Conservation (phyloP, 2,329 filamentous ascomycete species). For the Gaeumannomyces tritici region DNA sequence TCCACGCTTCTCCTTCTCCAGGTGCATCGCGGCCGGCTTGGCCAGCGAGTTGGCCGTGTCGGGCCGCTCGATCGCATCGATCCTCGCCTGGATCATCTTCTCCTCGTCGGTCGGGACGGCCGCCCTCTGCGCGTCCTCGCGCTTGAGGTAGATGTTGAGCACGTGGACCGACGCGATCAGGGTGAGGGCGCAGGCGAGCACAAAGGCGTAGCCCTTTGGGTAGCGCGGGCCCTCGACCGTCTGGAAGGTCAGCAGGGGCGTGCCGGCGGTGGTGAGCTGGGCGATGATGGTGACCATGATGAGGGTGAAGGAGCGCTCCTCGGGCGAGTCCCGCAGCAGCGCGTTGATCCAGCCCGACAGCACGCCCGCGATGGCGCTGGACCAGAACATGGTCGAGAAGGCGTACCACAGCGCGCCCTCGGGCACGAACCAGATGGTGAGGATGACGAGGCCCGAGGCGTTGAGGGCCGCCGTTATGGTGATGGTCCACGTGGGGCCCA, state of each 20-base stretch:
- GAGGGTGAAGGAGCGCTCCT: conserved; percentile 30
- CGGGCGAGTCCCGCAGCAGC: conserved; percentile 25
- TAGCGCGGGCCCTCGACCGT: conserved; percentile 20
- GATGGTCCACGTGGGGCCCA: neutral
- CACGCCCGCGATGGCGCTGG: conserved; percentile 8
- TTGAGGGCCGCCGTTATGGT: conserved; percentile 3
- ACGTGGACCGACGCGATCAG: neutral
- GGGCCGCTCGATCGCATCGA: neutral
- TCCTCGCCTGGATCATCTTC: neutral
- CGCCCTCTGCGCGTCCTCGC: neutral
- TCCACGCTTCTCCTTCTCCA: neutral
- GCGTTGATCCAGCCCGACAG: conserved; percentile 25
- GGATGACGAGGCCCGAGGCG: conserved; percentile 4
- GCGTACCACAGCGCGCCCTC: conserved; percentile 8
- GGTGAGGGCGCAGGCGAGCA: neutral
- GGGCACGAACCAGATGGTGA: conserved; percentile 2
- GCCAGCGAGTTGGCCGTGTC: neutral
- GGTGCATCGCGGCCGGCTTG: neutral
- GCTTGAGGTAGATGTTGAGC: neutral
- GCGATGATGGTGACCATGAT: conserved; percentile 28
- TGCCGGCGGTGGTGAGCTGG: conserved; percentile 26
- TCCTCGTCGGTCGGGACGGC: neutral
- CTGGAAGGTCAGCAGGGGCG: conserved; percentile 20
- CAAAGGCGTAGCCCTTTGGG: conserved; percentile 15
- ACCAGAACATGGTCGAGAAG: conserved; percentile 7